Conservation (phyloP, 805 yeast genomes). For the Yamadazyma philogaea region DNA sequence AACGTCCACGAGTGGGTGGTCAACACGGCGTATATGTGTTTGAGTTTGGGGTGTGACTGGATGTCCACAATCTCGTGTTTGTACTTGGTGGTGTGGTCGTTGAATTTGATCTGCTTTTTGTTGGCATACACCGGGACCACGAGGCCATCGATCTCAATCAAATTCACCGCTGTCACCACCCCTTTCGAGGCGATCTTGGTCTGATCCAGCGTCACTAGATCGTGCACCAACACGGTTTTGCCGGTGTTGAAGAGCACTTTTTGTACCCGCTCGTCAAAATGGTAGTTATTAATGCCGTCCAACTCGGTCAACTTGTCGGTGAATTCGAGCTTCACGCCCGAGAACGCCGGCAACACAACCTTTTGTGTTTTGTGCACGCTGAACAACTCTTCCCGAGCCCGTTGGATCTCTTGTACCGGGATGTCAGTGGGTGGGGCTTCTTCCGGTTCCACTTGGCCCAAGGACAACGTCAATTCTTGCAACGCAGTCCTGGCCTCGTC, state of each 20-base stretch:
- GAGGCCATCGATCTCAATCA: constrained; percentile 11
- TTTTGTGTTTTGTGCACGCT: constrained; percentile 35
- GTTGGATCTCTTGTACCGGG: constrained; percentile 20
- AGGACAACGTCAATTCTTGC: constrained; percentile 38
- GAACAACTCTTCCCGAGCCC: constrained; percentile 33
- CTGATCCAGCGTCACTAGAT: constrained; percentile 10
- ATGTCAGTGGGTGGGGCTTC: constrained; percentile 7
- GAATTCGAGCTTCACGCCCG: neutral
- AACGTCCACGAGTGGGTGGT: constrained; percentile 22
- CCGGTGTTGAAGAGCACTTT: constrained; percentile 11
- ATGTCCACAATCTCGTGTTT: constrained; percentile 19
- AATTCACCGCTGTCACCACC: constrained; percentile 13
- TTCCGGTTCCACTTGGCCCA: constrained; percentile 4
- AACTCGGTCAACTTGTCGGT: constrained; percentile 2
- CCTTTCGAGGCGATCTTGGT: constrained; percentile 17
- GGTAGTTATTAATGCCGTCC: constrained; percentile 1
- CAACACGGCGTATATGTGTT: constrained; percentile 26
- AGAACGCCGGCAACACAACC: constrained; percentile 9
- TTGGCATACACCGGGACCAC: constrained; percentile 20
- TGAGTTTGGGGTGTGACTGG: constrained; percentile 32
- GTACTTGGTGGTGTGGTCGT: constrained; percentile 7
- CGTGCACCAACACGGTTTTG: constrained; percentile 7
- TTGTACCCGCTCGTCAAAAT: constrained; percentile 10
- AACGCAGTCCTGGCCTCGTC: constrained; percentile 71
- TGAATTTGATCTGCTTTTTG: constrained; percentile 16